These are phyloP conservation scores for Fomitopsis serialis DNA, from an alignment of 768 basidiomycete species.

Conservation along the genomic window DNA sequence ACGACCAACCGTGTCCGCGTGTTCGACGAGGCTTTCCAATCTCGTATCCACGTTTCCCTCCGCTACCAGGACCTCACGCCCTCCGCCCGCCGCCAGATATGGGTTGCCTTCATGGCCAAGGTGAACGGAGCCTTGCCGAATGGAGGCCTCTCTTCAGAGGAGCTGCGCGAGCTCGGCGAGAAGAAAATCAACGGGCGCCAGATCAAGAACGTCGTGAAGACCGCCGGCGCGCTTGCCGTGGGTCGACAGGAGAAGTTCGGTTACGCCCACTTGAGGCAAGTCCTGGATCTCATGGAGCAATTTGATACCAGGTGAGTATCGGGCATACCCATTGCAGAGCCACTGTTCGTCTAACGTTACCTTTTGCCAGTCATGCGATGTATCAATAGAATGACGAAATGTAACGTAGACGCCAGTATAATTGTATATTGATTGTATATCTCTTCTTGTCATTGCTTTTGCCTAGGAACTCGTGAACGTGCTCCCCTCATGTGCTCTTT, in stretches of 20 bases:
- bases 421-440: no score
- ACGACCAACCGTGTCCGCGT: conserved; percentile 35
- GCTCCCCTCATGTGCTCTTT: no score
- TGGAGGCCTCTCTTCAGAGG: conserved; percentile 30
- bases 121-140: no score
- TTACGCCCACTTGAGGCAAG: conserved; percentile 48
- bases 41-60: conserved; percentile 31
- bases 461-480: no score
- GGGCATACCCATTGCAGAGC: no score
- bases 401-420: no score
- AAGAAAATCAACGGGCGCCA: conserved; percentile 57
- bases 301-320: no score
- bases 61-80: conserved; percentile 55
- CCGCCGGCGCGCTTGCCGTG: conserved; percentile 54
- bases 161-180: conserved; percentile 42
- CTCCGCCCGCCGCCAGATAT: conserved; percentile 52
- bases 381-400: no score
- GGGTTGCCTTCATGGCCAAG: conserved; percentile 54
- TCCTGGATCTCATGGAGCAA: conserved; percentile 58
- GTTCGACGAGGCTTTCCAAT: conserved; percentile 33
- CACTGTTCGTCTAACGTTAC: no score
- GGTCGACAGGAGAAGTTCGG: conserved; percentile 40
- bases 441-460: no score
- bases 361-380: no score
- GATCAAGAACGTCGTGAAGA: conserved; percentile 66